Percentiles rank a stretch among this genome's conserved stretches.
Evolutionary conservation across 2,329 filamentous ascomycete genomes (phyloP).

Genomic region (Rugonectria rugulosa): DNA sequence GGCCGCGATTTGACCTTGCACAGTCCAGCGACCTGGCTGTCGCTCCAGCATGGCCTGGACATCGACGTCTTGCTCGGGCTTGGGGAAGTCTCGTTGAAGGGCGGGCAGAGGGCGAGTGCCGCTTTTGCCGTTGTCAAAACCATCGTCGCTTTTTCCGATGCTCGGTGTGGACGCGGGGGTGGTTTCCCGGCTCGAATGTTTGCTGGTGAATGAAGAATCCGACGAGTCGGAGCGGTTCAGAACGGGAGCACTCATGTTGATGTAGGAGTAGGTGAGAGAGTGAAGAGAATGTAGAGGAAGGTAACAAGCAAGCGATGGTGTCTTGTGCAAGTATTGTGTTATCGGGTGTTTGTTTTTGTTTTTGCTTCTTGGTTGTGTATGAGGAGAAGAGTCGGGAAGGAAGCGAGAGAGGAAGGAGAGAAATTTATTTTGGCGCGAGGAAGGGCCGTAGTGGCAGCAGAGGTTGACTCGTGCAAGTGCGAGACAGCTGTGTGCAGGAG

Average conservation of each 20-base stretch:
- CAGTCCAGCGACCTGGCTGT: constrained; percentile 52
- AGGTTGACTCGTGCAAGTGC: neutral
- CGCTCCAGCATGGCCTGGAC: constrained; percentile 53
- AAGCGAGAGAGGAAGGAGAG: neutral
- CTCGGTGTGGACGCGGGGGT: constrained; percentile 34
- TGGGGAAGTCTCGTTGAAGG: constrained; percentile 49
- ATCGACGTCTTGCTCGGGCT: constrained; percentile 49
- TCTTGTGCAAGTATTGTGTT: no score
- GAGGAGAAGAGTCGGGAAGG: neutral
- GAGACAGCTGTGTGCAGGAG: constrained; percentile 3
- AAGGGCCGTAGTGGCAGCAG: neutral
- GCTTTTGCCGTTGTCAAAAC: constrained; percentile 20
- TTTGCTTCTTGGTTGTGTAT: neutral
- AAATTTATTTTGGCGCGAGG: constrained; percentile 3
- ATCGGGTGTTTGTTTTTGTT: no score
- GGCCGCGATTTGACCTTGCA: constrained; percentile 46
- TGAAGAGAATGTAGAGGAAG: neutral
- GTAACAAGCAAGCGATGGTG: no score
- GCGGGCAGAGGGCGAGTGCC: constrained; percentile 44
- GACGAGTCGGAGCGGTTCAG: constrained; percentile 22
- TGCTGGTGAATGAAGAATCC: constrained; percentile 28
- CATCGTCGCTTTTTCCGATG: constrained; percentile 26
- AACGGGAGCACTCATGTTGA: constrained; percentile 17
- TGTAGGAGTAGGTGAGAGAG: neutral
- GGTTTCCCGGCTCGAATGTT: constrained; percentile 30